Percentiles rank a stretch among this genome's conserved stretches.
phyloP scores from a whole-genome alignment of 164 flowering plant genomes.

The Vitis amurensis region DNA sequence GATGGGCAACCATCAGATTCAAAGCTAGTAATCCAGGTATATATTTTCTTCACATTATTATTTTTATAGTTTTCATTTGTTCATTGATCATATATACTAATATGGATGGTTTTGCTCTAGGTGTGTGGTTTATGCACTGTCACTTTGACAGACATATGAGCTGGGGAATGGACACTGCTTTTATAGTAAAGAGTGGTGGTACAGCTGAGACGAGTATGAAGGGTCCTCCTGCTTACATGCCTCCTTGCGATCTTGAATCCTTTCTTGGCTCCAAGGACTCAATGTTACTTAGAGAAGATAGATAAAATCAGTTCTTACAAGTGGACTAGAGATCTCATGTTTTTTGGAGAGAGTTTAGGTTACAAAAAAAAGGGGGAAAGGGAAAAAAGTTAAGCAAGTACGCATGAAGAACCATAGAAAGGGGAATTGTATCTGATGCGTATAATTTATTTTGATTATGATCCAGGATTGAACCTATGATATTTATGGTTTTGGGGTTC shows the following conservation, averaged over 20 bases:
- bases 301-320: too few species aligned
- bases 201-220: background rate
- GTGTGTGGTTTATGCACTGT: slow-evolving; percentile 4
- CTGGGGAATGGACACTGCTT: background rate
- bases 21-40: slow-evolving; percentile 23
- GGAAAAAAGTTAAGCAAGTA: too few species aligned
- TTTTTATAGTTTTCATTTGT: background rate
- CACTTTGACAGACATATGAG: background rate
- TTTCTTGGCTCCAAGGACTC: too few species aligned
- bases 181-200: background rate
- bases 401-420: too few species aligned
- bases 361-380: too few species aligned
- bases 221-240: background rate
- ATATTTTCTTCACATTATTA: background rate
- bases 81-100: background rate
- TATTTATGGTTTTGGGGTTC: too few species aligned
- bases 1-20: slow-evolving; percentile 24
- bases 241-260: background rate
- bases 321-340: too few species aligned
- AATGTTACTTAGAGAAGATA: too few species aligned
- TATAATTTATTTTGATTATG: too few species aligned
- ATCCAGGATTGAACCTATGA: too few species aligned
- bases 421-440: too few species aligned
- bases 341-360: too few species aligned
- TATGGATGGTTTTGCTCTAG: background rate